A percentile compares a stretch with the other conserved stretches of the same genome.
Evolutionary conservation across 179 eudicot species (phyloP).

Genomic region (Sideroxylon spinosum): DNA sequence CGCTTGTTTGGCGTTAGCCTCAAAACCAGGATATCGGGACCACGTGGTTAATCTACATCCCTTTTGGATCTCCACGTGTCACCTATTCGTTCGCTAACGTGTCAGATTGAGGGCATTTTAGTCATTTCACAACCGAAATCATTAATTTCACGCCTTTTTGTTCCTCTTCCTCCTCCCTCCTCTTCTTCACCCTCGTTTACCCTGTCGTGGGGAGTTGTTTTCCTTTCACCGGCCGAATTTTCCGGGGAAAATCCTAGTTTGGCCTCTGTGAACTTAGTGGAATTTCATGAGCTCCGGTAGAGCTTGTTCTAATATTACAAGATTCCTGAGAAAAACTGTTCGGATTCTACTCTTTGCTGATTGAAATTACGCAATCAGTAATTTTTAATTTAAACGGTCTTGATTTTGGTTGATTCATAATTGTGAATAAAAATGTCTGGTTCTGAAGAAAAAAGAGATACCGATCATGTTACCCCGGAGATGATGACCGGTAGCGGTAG

Average conservation of each 20-base stretch:
- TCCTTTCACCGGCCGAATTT: background rate
- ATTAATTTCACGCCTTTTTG: slow-evolving; percentile 1
- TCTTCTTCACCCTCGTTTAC: background rate
- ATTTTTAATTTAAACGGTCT: background rate
- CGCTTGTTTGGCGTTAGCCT: slow-evolving; percentile 12
- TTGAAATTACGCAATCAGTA: background rate
- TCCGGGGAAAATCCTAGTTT: background rate
- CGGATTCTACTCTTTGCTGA: background rate
- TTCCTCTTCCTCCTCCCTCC: background rate
- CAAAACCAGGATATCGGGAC: slow-evolving; percentile 15
- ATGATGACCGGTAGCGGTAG: background rate
- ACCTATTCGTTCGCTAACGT: background rate
- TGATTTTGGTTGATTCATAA: background rate
- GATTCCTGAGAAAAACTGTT: background rate
- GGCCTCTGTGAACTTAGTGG: background rate
- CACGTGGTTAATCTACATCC: slow-evolving; percentile 24
- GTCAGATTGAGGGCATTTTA: slow-evolving; percentile 7
- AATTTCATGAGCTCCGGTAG: background rate
- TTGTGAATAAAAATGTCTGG: slow-evolving; percentile 19
- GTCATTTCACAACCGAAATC: slow-evolving; percentile 16
- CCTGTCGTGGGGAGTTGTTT: slow-evolving; percentile 12
- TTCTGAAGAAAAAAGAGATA: slow-evolving; percentile 1
- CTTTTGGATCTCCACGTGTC: slow-evolving; percentile 34
- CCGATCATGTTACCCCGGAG: background rate
- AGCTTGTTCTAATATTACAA: background rate